phyloP scores from a whole-genome alignment of 192 early-diverging fungal species.

The Oehlia diaphana region DNA sequence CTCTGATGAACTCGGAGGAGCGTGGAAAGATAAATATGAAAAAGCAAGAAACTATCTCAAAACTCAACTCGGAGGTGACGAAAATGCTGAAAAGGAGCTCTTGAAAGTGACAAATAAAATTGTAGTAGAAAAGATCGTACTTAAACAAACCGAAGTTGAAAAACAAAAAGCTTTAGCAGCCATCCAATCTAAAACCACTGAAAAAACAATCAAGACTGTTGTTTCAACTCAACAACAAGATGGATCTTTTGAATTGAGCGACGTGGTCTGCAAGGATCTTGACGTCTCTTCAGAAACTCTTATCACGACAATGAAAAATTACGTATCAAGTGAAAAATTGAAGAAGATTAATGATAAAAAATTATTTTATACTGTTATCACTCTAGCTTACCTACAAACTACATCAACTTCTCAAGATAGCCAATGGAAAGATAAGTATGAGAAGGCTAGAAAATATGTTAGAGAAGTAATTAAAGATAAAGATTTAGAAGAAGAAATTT shows the following conservation, averaged over 20 bases:
- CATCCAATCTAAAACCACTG: not conserved
- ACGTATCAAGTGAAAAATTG: not conserved
- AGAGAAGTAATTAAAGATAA: not conserved
- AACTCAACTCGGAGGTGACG: not conserved
- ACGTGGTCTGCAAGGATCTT: not conserved
- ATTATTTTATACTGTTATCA: not conserved
- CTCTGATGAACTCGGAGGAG: not conserved
- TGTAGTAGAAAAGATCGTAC: not conserved
- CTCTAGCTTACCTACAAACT: not conserved
- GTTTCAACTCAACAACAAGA: slow-evolving; percentile 7
- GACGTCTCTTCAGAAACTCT: not conserved
- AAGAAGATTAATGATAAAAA: not conserved
- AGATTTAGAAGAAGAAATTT: slow-evolving; percentile 1
- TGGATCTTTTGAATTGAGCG: slow-evolving; percentile 7
- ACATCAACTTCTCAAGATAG: not conserved
- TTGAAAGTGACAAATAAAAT: not conserved
- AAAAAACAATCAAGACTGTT: not conserved
- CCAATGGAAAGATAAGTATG: not conserved
- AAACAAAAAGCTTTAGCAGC: not conserved
- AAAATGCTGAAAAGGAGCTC: not conserved
- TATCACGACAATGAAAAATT: not conserved
- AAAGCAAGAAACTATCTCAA: not conserved
- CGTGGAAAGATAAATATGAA: not conserved
- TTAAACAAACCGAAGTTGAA: not conserved
- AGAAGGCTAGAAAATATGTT: not conserved